Conservation (phyloP, 2,329 filamentous ascomycete species). For the Catunica adiposa region DNA sequence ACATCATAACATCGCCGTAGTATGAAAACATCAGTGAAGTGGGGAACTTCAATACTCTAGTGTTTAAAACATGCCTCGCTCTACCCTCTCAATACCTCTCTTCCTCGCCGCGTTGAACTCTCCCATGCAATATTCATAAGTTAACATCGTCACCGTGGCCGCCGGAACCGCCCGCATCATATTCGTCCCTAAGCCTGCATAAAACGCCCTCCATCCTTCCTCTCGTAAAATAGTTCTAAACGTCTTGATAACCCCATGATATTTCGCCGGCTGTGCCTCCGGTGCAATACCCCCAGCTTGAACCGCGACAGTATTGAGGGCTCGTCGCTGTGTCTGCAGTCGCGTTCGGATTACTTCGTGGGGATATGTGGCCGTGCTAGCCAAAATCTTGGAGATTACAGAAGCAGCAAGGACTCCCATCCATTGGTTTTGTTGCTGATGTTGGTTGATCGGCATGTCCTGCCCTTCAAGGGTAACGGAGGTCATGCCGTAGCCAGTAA, state of each 20-base stretch:
- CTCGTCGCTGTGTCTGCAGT: constrained; percentile 79
- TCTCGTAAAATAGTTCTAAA: constrained; percentile 72
- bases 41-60: neutral
- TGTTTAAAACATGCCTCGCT: neutral
- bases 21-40: neutral
- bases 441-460: neutral
- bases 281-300: constrained; percentile 23
- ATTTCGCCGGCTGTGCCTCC: constrained; percentile 30
- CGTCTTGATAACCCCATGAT: constrained; percentile 65
- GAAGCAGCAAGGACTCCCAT: constrained; percentile 73
- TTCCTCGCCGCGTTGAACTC: constrained; percentile 23
- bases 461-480: constrained; percentile 34
- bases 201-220: constrained; percentile 93
- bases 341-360: constrained; percentile 92
- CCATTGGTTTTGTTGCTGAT: constrained; percentile 38
- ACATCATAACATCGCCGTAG: neutral
- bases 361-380: constrained; percentile 88
- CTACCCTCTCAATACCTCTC: constrained; percentile 5
- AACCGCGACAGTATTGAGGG: constrained; percentile 32
- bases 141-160: constrained; percentile 93
- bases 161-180: constrained; percentile 91
- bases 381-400: constrained; percentile 84
- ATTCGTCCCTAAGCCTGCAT: constrained; percentile 93
- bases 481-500: constrained; percentile 83
- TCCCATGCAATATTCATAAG: constrained; percentile 66